Evolutionary conservation across 2,329 filamentous ascomycete genomes (phyloP), one percentile per base, ranked within the genome.

Genomic region (Alternaria longipes): DNA sequence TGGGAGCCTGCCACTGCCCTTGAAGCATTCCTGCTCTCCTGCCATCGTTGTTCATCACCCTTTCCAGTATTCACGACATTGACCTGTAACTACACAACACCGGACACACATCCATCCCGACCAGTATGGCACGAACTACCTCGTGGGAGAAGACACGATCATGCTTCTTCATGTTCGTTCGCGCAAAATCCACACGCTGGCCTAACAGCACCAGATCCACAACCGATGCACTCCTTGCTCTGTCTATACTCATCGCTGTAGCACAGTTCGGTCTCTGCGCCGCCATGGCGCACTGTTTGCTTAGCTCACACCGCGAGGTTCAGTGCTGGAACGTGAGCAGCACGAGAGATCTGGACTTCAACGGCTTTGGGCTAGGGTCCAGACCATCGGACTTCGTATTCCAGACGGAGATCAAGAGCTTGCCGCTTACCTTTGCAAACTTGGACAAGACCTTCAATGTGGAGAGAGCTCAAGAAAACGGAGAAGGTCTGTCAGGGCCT

Each of bases 131-230:
- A 18, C 51, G 9, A 52, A 9, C 16, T 9, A 34, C 18, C 5
- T 32, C 38, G 12, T 45, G 46, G 47, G 24, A 32, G 14, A 49
- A 30, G n/a, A 28, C 51, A 16, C 55, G 32, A 16, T 30, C 54
- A 2, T 24, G 34, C 36, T 18, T 58, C 51, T 26, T 32, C 14
- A 34, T 60, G 34, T 47, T 46, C 56, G n/a, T n/a, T 1, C 6
- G 22, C 20, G 44, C 60, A 20, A 44, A 34, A 12, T 59, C 60
- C 2, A 49, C 60, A 9, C 16, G n/a, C 34, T 63, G 60, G 60
- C 60, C 56, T 5, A 49, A 42, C 5, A 18, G 30, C 6, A 56
- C 52, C 12, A n/a, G 36, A 53, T 16, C 7, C 11, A 14, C 22
- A 6, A 38, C 41, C 16, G 36, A 26, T 16, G 22, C 9, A 16